These are phyloP conservation scores for Grosmannia clavigera DNA, from an alignment of 2,329 filamentous ascomycete species.

Conservation along the genomic window DNA sequence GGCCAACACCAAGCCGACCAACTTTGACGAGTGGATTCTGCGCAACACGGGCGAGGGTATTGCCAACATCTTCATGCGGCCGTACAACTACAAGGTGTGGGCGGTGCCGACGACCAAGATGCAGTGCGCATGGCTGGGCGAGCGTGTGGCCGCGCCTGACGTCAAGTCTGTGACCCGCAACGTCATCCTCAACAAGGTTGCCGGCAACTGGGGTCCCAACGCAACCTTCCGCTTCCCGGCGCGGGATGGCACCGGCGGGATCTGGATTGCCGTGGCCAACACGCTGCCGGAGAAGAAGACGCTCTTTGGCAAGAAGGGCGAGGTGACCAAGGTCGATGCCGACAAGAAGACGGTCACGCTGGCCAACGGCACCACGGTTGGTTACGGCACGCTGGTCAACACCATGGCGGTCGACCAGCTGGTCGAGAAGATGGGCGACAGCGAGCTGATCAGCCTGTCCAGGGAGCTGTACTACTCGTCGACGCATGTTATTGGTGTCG, in stretches of 20 bases:
- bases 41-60: slow-evolving; percentile 82
- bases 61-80: slow-evolving; percentile 94
- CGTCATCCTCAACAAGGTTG: slow-evolving; percentile 89
- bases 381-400: slow-evolving; percentile 84
- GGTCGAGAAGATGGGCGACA: slow-evolving; percentile 74
- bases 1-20: slow-evolving; percentile 79
- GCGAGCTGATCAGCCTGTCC: slow-evolving; percentile 69
- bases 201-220: slow-evolving; percentile 96
- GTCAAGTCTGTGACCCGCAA: slow-evolving; percentile 90
- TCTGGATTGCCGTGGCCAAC: slow-evolving; percentile 95
- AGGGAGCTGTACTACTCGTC: slow-evolving; percentile 94
- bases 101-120: slow-evolving; percentile 98
- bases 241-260: slow-evolving; percentile 88
- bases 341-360: slow-evolving; percentile 72
- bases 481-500: slow-evolving; percentile 94
- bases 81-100: slow-evolving; percentile 99
- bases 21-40: slow-evolving; percentile 98
- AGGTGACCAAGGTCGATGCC: slow-evolving; percentile 78
- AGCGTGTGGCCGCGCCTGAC: slow-evolving; percentile 94
- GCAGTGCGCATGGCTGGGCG: slow-evolving; percentile 97
- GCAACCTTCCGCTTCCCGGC: slow-evolving; percentile 97
- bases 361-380: slow-evolving; percentile 73
- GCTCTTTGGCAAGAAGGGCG: slow-evolving; percentile 72
- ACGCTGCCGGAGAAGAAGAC: slow-evolving; percentile 88
- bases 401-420: slow-evolving; percentile 94